phyloP scores from a whole-genome alignment of 2,329 filamentous ascomycete species.

The Trematosphaeria pertusa region DNA sequence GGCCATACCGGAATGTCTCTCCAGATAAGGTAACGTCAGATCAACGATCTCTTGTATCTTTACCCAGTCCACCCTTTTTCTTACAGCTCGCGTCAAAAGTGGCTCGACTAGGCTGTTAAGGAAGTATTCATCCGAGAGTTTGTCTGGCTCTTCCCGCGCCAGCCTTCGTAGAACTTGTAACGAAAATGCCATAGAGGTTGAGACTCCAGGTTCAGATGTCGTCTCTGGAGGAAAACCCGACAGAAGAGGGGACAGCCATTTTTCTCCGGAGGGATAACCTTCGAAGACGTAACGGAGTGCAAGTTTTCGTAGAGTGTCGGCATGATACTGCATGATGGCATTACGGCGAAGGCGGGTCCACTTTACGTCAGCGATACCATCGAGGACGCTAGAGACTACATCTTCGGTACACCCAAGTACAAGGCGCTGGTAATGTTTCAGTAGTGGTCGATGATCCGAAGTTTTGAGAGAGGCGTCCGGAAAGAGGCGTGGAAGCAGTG shows the following conservation, averaged over 20 bases:
- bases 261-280: neutral
- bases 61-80: conserved; percentile 23
- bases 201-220: conserved; percentile 18
- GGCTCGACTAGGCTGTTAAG: conserved; percentile 26
- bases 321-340: conserved; percentile 23
- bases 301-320: conserved; percentile 20
- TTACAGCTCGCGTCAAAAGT: conserved; percentile 28
- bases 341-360: conserved; percentile 12
- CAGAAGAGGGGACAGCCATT: conserved; percentile 14
- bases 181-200: conserved; percentile 38
- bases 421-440: conserved; percentile 24
- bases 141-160: conserved; percentile 1
- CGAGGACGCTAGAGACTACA: conserved; percentile 18
- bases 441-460: conserved; percentile 27
- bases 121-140: conserved; percentile 16
- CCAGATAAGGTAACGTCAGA: conserved; percentile 24
- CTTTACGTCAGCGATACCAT: conserved; percentile 3
- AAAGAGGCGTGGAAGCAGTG: conserved; percentile 26
- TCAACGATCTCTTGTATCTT: conserved; percentile 24
- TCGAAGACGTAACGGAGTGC: conserved; percentile 16
- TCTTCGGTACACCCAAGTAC: conserved; percentile 30
- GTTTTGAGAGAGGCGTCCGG: conserved; percentile 17
- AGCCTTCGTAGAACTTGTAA: conserved; percentile 23
- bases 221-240: conserved; percentile 16
- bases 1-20: conserved; percentile 14